phyloP scores from a whole-genome alignment of 2,329 filamentous ascomycete species.

The Lachnellula occidentalis region DNA sequence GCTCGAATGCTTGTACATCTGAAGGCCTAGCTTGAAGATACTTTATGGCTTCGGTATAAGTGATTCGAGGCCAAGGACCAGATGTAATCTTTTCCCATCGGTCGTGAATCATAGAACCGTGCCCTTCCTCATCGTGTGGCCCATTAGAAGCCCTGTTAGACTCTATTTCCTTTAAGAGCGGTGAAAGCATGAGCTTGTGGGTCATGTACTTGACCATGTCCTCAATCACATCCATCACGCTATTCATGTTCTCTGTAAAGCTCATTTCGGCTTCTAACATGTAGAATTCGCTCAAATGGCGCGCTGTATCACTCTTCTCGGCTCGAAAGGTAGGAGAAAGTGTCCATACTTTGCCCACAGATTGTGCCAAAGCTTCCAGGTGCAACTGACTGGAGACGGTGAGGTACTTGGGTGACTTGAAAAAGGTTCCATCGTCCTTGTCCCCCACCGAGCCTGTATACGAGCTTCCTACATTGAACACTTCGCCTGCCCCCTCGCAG shows the following conservation, averaged over 20 bases:
- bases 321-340: conserved; percentile 91
- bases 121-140: conserved; percentile 13
- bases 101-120: conserved; percentile 43
- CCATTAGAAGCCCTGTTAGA: background rate
- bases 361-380: conserved; percentile 83
- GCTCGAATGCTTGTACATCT: conserved; percentile 68
- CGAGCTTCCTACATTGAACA: conserved; percentile 60
- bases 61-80: conserved; percentile 69
- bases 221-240: conserved; percentile 77
- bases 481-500: conserved; percentile 93
- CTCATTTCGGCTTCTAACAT: conserved; percentile 93
- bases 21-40: conserved; percentile 53
- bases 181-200: conserved; percentile 38
- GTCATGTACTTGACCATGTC: conserved; percentile 61
- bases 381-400: conserved; percentile 95
- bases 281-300: conserved; percentile 96
- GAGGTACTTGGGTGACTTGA: conserved; percentile 82
- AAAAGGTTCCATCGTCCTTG: conserved; percentile 56
- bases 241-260: conserved; percentile 64
- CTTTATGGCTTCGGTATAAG: conserved; percentile 73
- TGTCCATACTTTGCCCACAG: conserved; percentile 87
- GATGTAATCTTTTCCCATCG: conserved; percentile 68
- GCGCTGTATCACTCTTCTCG: conserved; percentile 85
- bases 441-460: conserved; percentile 20
- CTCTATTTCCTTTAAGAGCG: conserved; percentile 48